Evolutionary conservation across 2,329 filamentous ascomycete species (phyloP).

Genomic region (Botrytis elliptica): DNA sequence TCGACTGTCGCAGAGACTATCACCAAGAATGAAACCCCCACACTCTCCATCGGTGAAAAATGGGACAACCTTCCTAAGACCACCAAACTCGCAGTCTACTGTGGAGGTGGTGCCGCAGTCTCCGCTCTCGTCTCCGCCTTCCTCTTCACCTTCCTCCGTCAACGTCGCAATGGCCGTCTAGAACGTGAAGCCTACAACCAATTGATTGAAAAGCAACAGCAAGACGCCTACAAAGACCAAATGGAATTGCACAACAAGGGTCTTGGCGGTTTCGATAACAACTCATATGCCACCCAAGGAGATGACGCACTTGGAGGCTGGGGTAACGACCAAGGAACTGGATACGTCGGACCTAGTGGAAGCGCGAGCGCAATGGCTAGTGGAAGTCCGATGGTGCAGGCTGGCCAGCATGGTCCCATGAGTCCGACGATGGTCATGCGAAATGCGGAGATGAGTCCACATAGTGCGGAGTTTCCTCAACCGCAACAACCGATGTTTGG

Average conservation of each 20-base stretch:
- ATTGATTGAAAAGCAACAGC: constrained; percentile 36
- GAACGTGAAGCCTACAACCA: constrained; percentile 48
- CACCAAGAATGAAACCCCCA: constrained; percentile 33
- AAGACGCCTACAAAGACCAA: constrained; percentile 34
- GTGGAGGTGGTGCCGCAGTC: constrained; percentile 47
- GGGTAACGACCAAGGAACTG: constrained; percentile 26
- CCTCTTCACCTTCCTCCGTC: constrained; percentile 55
- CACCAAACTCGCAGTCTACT: constrained; percentile 55
- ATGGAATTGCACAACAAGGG: constrained; percentile 38
- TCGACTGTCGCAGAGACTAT: constrained; percentile 53
- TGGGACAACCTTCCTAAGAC: constrained; percentile 51
- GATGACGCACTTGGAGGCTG: constrained; percentile 37
- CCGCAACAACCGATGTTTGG: constrained; percentile 10
- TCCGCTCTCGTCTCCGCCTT: constrained; percentile 45
- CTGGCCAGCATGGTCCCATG: not conserved
- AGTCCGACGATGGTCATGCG: constrained; percentile 4
- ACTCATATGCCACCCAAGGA: constrained; percentile 28
- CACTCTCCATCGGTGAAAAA: constrained; percentile 50
- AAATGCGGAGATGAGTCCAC: not conserved
- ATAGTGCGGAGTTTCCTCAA: constrained; percentile 6
- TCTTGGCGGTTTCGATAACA: constrained; percentile 33
- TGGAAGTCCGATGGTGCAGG: constrained; percentile 1
- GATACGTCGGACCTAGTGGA: constrained; percentile 12
- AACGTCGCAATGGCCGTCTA: constrained; percentile 51
- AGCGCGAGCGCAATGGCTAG: constrained; percentile 7